Conservation (phyloP, 2,329 filamentous ascomycete species). For the Pyricularia grisea region DNA sequence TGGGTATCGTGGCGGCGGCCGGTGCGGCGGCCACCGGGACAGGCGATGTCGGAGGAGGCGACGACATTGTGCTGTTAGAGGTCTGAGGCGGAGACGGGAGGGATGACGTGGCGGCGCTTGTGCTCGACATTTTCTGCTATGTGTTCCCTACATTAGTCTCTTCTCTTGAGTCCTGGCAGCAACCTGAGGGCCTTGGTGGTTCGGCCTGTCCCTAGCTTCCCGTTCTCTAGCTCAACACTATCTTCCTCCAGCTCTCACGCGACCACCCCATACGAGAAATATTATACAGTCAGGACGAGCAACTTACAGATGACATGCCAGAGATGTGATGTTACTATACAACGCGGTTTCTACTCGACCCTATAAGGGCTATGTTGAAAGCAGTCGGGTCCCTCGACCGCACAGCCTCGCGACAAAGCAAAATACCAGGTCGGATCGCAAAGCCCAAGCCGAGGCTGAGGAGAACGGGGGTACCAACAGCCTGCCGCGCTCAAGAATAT, state of each 20-base stretch:
- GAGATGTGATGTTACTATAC: neutral
- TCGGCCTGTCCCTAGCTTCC: neutral
- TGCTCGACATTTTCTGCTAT: neutral
- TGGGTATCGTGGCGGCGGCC: conserved; percentile 15
- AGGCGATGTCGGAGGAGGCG: neutral
- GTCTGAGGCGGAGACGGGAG: neutral
- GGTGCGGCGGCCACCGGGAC: conserved; percentile 1
- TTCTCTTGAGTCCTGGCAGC: neutral
- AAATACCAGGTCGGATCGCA: neutral
- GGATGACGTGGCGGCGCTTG: neutral
- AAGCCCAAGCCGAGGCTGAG: neutral
- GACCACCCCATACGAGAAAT: neutral
- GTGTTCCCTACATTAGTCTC: neutral
- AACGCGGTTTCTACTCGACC: neutral
- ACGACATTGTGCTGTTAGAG: neutral
- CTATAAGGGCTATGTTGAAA: neutral
- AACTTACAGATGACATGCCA: conserved; percentile 4
- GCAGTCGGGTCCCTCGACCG: neutral
- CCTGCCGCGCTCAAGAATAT: neutral
- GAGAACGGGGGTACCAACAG: neutral
- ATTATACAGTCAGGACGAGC: neutral
- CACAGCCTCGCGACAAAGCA: neutral
- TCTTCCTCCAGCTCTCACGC: neutral
- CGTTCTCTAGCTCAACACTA: neutral
- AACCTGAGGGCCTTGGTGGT: neutral